phyloP scores from a whole-genome alignment of 2,329 filamentous ascomycete genomes.

The Monosporascus cannonballus region DNA sequence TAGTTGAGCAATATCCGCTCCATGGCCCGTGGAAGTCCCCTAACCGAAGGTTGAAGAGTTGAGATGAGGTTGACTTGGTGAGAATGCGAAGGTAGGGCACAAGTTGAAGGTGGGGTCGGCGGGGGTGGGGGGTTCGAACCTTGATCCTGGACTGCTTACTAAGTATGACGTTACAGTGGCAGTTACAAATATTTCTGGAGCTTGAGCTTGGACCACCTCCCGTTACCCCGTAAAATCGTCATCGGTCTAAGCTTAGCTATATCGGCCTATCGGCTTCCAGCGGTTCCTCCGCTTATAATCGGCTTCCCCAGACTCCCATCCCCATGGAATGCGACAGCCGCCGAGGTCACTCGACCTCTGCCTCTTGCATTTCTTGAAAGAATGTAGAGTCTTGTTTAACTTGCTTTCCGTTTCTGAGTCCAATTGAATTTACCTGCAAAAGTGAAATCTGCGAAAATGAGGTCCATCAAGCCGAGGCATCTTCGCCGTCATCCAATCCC shows the following conservation, averaged over 20 bases:
- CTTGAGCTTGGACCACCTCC: background rate
- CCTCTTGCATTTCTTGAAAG: background rate
- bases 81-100: no score
- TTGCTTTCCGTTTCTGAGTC: background rate
- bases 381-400: background rate
- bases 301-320: background rate
- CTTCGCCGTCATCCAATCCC: constrained; percentile 39
- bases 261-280: background rate
- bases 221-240: no score
- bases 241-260: no score
- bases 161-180: no score
- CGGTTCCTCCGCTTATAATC: background rate
- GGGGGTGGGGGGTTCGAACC: no score
- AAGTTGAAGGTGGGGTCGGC: no score
- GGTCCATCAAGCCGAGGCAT: constrained; percentile 47
- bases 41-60: background rate
- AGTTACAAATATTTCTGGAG: no score
- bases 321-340: constrained; percentile 4
- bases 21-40: constrained; percentile 28
- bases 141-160: no score
- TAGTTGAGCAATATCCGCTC: constrained; percentile 67
- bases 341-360: constrained; percentile 6
- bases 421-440: constrained; percentile 1
- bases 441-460: constrained; percentile 35
- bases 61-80: no score